These are phyloP conservation scores for Gautieria morchelliformis DNA, from an alignment of 768 basidiomycete species.

Conservation along the genomic window DNA sequence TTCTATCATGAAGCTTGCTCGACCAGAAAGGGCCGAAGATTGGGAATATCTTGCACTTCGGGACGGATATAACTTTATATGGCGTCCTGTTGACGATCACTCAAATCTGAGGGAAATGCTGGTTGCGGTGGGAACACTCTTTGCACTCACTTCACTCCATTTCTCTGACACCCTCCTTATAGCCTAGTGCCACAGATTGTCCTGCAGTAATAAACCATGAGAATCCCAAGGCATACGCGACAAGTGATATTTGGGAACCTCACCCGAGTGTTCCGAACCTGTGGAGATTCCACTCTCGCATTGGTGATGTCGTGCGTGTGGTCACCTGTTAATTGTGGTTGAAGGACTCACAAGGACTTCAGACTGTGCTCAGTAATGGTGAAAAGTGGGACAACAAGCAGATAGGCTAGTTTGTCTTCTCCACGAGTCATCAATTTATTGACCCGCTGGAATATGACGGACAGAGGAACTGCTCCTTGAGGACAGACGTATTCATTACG, in stretches of 20 bases:
- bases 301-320: no score
- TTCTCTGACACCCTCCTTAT: neutral
- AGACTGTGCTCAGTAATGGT: conserved; percentile 19
- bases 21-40: neutral
- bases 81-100: conserved; percentile 9
- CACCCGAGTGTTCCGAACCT: neutral
- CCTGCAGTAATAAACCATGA: neutral
- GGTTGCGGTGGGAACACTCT: neutral
- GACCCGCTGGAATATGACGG: neutral
- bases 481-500: conserved; percentile 11
- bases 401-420: conserved; percentile 11
- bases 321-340: no score
- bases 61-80: neutral
- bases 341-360: neutral
- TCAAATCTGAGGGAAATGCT: neutral
- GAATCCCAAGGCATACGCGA: neutral
- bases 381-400: conserved; percentile 22
- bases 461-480: no score
- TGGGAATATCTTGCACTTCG: conserved; percentile 6
- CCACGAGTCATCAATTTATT: neutral
- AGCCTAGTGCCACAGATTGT: neutral
- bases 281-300: neutral
- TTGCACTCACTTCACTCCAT: no score
- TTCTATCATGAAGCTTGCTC: neutral
- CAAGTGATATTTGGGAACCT: neutral